Conservation (phyloP, 2,329 filamentous ascomycete species). For the Pleurostoma richardsiae region DNA sequence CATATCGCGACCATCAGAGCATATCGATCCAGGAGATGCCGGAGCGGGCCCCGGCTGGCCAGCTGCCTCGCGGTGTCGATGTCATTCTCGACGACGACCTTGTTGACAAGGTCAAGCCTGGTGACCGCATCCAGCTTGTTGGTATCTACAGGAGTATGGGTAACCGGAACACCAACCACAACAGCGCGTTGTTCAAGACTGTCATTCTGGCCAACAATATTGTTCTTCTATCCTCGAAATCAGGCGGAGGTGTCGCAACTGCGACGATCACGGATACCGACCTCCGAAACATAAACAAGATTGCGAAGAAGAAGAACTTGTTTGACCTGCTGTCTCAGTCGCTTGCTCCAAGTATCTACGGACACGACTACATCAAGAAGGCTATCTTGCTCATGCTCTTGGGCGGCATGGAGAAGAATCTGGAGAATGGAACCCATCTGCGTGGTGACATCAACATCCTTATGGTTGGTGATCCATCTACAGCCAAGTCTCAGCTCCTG, state of each 20-base stretch:
- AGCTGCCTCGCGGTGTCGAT: constrained; percentile 91
- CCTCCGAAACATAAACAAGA: constrained; percentile 97
- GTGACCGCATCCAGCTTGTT: constrained; percentile 94
- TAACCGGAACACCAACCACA: constrained; percentile 86
- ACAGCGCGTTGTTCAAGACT: constrained; percentile 92
- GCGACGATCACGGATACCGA: constrained; percentile 93
- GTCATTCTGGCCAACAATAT: constrained; percentile 92
- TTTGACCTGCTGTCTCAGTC: constrained; percentile 93
- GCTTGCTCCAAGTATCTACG: constrained; percentile 91
- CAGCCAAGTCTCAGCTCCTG: constrained; percentile 95
- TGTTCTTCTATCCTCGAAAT: constrained; percentile 91
- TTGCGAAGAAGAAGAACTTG: constrained; percentile 88
- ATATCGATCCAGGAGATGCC: constrained; percentile 99
- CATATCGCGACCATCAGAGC: constrained; percentile 93
- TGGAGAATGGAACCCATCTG: constrained; percentile 96
- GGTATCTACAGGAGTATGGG: constrained; percentile 92
- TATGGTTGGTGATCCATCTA: constrained; percentile 98
- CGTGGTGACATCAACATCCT: constrained; percentile 98
- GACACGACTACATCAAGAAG: constrained; percentile 96
- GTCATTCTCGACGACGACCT: constrained; percentile 96
- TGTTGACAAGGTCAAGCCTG: constrained; percentile 90
- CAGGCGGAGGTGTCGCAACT: constrained; percentile 87
- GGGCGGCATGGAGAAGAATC: constrained; percentile 95
- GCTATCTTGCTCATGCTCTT: constrained; percentile 93
- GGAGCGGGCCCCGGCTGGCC: constrained; percentile 88